Percentiles rank a stretch among this genome's conserved stretches.
phyloP scores from a whole-genome alignment of 208 protist species.

The Angomonas deanei region DNA sequence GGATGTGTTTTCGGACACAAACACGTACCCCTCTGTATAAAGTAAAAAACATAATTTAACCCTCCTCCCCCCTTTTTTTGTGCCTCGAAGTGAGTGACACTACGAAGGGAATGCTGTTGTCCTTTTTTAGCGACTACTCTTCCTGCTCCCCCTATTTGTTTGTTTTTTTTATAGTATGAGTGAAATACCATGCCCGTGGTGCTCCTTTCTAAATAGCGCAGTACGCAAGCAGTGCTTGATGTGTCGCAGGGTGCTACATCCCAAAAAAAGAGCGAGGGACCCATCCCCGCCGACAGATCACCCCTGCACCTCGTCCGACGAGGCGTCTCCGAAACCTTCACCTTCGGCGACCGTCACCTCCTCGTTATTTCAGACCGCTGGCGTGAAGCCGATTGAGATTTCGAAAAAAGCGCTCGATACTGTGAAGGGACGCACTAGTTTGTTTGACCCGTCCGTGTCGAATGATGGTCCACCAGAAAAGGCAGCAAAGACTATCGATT shows the following conservation, averaged over 20 bases:
- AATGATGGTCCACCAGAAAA: not conserved
- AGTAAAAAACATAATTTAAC: not conserved
- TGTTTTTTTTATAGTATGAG: conserved; percentile 25
- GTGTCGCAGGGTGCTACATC: conserved; percentile 36
- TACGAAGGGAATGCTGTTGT: no score
- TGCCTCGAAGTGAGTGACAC: no score
- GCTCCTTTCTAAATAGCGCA: conserved; percentile 53
- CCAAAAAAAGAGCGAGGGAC: not conserved
- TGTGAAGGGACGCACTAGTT: not conserved
- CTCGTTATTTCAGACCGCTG: conserved; percentile 30
- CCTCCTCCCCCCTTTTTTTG: no score
- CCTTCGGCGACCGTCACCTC: not conserved
- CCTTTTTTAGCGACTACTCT: not conserved
- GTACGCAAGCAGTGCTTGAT: conserved; percentile 40
- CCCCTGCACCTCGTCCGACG: not conserved
- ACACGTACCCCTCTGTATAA: conserved; percentile 52
- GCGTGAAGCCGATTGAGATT: conserved; percentile 5
- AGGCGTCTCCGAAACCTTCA: not conserved
- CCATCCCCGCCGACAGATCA: not conserved
- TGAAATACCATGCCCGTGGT: conserved; percentile 42
- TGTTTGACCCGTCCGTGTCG: not conserved
- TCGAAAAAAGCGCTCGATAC: not conserved
- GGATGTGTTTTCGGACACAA: conserved; percentile 25
- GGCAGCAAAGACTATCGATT: not conserved
- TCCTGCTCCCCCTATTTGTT: not conserved